These are phyloP conservation scores for Pseudofabraea citricarpa DNA, from an alignment of 2,329 filamentous ascomycete genomes.

Conservation along the genomic window DNA sequence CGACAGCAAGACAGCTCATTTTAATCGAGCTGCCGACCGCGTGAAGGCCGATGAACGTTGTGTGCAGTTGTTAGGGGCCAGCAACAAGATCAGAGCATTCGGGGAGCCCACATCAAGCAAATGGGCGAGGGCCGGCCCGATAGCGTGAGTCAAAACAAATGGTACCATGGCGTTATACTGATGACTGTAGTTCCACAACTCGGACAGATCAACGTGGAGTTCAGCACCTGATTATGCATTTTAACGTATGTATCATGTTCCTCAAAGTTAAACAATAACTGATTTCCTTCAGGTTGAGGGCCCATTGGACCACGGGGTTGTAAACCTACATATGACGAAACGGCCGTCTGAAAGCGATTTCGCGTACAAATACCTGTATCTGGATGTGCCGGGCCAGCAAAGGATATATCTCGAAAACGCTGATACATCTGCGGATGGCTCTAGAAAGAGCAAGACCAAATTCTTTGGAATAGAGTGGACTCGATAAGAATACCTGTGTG, in stretches of 20 bases:
- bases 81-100: slow-evolving; percentile 71
- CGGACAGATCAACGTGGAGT: slow-evolving; percentile 69
- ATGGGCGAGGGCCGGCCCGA: slow-evolving; percentile 66
- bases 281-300: slow-evolving; percentile 61
- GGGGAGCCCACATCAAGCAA: slow-evolving; percentile 78
- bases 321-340: slow-evolving; percentile 74
- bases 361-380: slow-evolving; percentile 72
- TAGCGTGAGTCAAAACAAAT: slow-evolving; percentile 41
- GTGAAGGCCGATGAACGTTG: slow-evolving; percentile 71
- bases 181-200: slow-evolving; percentile 50
- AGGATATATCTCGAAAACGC: slow-evolving; percentile 63
- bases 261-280: slow-evolving; percentile 11
- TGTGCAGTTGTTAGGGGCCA: slow-evolving; percentile 67
- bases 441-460: slow-evolving; percentile 25
- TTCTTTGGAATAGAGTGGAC: slow-evolving; percentile 25
- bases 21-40: slow-evolving; percentile 79
- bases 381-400: slow-evolving; percentile 72
- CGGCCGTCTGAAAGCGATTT: slow-evolving; percentile 62
- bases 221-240: slow-evolving; percentile 80
- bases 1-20: slow-evolving; percentile 80
- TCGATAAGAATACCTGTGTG: slow-evolving; percentile 2
- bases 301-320: slow-evolving; percentile 66
- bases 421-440: slow-evolving; percentile 29
- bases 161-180: slow-evolving; percentile 18
- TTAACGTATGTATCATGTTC: slow-evolving; percentile 54